phyloP scores from a whole-genome alignment of 768 basidiomycete genomes.

The Tephrocybe sp. region DNA sequence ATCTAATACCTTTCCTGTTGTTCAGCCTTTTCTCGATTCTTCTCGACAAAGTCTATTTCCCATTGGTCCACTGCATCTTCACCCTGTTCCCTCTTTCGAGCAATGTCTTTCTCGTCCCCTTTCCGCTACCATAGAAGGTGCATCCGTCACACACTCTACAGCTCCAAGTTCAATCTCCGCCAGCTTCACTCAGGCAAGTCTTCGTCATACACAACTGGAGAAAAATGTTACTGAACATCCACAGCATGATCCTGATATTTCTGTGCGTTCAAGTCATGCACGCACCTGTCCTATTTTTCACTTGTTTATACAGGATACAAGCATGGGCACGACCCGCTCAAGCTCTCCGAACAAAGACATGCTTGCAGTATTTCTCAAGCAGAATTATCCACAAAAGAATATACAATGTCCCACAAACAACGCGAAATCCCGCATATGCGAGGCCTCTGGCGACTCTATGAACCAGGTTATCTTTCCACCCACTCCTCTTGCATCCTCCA shows the following conservation, averaged over 20 bases:
- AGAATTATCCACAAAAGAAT: not conserved
- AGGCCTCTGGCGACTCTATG: not conserved
- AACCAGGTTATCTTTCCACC: not conserved
- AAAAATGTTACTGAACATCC: not conserved
- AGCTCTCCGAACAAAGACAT: not conserved
- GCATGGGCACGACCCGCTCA: constrained; percentile 1
- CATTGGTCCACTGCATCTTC: constrained; percentile 20
- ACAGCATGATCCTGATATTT: constrained; percentile 6
- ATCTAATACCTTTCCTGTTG: constrained; percentile 20
- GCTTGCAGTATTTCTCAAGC: too few relatives aligned
- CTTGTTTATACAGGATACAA: constrained; percentile 5
- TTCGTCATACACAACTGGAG: not conserved
- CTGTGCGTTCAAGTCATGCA: not conserved
- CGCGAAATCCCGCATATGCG: constrained; percentile 8
- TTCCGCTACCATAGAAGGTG: not conserved
- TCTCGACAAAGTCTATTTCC: not conserved
- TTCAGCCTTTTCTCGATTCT: not conserved
- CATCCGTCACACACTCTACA: not conserved
- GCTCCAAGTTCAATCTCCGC: too few relatives aligned
- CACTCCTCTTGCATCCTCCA: not conserved
- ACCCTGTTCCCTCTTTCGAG: constrained; percentile 27
- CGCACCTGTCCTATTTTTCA: not conserved
- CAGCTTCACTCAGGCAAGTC: constrained; percentile 16
- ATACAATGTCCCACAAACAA: not conserved
- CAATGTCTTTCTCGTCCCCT: constrained; percentile 22